Conservation (phyloP, 75 land plant genomes). For the Selaginella moellendorffii region DNA sequence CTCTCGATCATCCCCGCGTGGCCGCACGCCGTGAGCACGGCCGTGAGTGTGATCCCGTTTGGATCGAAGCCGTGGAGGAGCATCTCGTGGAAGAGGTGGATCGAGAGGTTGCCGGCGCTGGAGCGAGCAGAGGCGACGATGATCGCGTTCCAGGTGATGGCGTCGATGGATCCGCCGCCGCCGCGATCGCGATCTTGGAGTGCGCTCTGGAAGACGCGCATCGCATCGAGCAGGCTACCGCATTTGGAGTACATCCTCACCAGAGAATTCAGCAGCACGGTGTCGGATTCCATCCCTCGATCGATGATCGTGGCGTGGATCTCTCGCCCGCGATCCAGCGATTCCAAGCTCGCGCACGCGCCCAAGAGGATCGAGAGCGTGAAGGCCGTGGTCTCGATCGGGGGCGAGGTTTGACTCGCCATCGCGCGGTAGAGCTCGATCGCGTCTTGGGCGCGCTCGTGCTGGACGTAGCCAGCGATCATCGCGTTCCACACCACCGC, state of each 20-base stretch:
- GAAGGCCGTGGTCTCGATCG: constrained; percentile 1
- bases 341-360: constrained; percentile 4
- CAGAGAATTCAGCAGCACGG: background rate
- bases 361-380: constrained; percentile 1
- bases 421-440: background rate
- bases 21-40: constrained; percentile 1
- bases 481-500: background rate
- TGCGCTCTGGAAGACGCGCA: background rate
- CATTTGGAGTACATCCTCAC: constrained; percentile 6
- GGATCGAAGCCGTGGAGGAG: constrained; percentile 1
- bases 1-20: background rate
- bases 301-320: constrained; percentile 4
- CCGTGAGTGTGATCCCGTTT: constrained; percentile 1
- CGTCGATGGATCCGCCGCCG: constrained; percentile 4
- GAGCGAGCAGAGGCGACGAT: constrained; percentile 1
- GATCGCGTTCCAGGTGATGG: no score
- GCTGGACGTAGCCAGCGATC: constrained; percentile 1
- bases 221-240: constrained; percentile 5
- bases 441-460: background rate
- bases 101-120: background rate
- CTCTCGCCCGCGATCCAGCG: background rate
- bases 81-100: constrained; percentile 9
- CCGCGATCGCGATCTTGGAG: background rate
- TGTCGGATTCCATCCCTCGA: background rate
- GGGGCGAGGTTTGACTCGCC: background rate